Conservation (phyloP, 176 grass and related monocot species). For the Chrysopogon serrulatus region DNA sequence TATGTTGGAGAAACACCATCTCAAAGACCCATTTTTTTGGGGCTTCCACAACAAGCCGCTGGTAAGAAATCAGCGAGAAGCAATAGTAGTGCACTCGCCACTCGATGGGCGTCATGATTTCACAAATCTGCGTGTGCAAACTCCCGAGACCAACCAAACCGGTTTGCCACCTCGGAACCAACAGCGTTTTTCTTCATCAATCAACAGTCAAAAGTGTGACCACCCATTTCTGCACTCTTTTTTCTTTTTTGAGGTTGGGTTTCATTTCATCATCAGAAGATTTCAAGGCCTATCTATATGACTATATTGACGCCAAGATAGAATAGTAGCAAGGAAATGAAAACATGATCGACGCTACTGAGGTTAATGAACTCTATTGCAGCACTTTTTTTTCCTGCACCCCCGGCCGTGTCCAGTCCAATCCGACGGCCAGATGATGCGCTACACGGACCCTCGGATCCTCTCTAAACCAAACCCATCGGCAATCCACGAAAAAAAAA, state of each 20-base stretch:
- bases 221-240: no score
- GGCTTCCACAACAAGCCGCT: not conserved
- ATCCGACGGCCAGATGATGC: constrained; percentile 10
- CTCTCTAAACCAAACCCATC: constrained; percentile 6
- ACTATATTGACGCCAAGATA: not conserved
- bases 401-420: not conserved
- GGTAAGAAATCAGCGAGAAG: not conserved
- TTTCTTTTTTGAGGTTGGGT: no score
- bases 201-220: not conserved
- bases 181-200: not conserved
- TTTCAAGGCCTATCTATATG: not conserved
- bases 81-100: not conserved
- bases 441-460: not conserved
- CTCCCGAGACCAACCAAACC: not conserved
- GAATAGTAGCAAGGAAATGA: not conserved
- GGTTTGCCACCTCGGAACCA: not conserved
- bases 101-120: constrained; percentile 27
- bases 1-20: not conserved
- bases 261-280: not conserved
- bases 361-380: constrained; percentile 18
- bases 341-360: not conserved
- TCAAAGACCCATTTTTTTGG: not conserved
- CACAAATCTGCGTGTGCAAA: constrained; percentile 25
- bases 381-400: constrained; percentile 24
- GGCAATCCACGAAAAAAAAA: constrained; percentile 26